Conservation (phyloP, 306 rosid species). For the Gynostemma pentaphyllum region DNA sequence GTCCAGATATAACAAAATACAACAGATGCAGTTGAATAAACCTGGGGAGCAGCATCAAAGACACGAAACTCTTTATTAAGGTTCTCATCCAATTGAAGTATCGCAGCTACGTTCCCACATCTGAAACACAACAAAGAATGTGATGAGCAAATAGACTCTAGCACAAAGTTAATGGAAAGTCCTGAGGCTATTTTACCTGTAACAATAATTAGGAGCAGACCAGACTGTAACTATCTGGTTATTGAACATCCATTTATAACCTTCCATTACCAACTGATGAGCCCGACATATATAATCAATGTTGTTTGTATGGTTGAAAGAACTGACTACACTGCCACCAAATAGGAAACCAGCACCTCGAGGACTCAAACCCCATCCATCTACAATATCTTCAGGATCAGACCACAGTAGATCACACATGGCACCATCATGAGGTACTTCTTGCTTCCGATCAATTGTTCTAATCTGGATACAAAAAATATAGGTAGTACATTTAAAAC, state of each 20-base stretch:
- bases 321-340: constrained; percentile 81
- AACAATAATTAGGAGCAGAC: constrained; percentile 99
- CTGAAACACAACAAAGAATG: constrained; percentile 29
- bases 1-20: not conserved
- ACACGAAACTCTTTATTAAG: constrained; percentile 82
- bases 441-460: constrained; percentile 94
- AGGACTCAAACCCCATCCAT: constrained; percentile 97
- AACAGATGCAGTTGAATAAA: constrained; percentile 18
- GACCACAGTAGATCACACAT: constrained; percentile 99
- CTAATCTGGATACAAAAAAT: constrained; percentile 49
- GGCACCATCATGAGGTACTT: constrained; percentile 98
- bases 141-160: constrained; percentile 14
- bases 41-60: constrained; percentile 98
- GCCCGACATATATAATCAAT: constrained; percentile 97
- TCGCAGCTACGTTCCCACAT: constrained; percentile 98
- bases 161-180: constrained; percentile 7
- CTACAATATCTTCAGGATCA: constrained; percentile 97
- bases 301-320: constrained; percentile 89
- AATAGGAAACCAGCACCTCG: constrained; percentile 97
- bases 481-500: constrained; percentile 4
- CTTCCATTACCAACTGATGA: constrained; percentile 99
- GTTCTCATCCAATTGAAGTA: constrained; percentile 83
- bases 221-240: constrained; percentile 96
- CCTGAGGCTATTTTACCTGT: constrained; percentile 42
- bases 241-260: constrained; percentile 99